Conservation (phyloP, 1,284 basidiomycete genomes). For the Tylopilus sp. region DNA sequence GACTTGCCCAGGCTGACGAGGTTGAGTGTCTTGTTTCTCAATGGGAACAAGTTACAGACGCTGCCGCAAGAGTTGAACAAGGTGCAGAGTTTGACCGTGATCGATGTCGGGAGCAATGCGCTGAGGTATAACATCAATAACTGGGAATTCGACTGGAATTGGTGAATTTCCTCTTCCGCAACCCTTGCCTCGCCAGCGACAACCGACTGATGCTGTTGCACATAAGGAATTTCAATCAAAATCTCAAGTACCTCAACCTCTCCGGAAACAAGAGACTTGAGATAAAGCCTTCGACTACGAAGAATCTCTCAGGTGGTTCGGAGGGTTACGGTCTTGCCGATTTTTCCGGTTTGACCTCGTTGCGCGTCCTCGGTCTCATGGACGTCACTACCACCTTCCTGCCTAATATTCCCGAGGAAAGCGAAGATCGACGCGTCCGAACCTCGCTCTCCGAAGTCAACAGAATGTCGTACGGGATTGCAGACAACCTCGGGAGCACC, state of each 20-base stretch:
- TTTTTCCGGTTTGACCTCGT: slow-evolving; percentile 78
- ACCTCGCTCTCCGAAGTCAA: slow-evolving; percentile 89
- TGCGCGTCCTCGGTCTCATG: slow-evolving; percentile 93
- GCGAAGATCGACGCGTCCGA: slow-evolving; percentile 85
- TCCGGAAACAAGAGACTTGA: slow-evolving; percentile 87
- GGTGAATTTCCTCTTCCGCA: slow-evolving; percentile 47
- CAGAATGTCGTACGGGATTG: slow-evolving; percentile 94
- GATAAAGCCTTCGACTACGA: slow-evolving; percentile 56
- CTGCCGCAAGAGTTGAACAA: slow-evolving; percentile 88
- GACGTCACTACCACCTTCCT: slow-evolving; percentile 88
- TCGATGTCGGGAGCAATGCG: slow-evolving; percentile 93
- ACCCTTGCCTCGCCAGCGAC: not conserved
- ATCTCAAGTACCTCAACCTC: slow-evolving; percentile 85
- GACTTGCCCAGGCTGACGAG: slow-evolving; percentile 69
- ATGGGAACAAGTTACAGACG: slow-evolving; percentile 92
- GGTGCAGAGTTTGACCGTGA: slow-evolving; percentile 71
- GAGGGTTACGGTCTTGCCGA: slow-evolving; percentile 56
- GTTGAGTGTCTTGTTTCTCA: slow-evolving; percentile 78
- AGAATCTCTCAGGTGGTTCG: slow-evolving; percentile 18
- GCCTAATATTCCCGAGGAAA: slow-evolving; percentile 84
- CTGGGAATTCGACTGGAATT: slow-evolving; percentile 99
- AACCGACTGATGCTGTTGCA: slow-evolving; percentile 5
- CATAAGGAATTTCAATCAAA: slow-evolving; percentile 92
- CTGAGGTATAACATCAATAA: slow-evolving; percentile 99
- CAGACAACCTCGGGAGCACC: slow-evolving; percentile 83